Percentiles rank a stretch among this genome's conserved stretches.
Conservation (phyloP, 2,329 filamentous ascomycete genomes). For the Drechslerella stenobrocha region DNA sequence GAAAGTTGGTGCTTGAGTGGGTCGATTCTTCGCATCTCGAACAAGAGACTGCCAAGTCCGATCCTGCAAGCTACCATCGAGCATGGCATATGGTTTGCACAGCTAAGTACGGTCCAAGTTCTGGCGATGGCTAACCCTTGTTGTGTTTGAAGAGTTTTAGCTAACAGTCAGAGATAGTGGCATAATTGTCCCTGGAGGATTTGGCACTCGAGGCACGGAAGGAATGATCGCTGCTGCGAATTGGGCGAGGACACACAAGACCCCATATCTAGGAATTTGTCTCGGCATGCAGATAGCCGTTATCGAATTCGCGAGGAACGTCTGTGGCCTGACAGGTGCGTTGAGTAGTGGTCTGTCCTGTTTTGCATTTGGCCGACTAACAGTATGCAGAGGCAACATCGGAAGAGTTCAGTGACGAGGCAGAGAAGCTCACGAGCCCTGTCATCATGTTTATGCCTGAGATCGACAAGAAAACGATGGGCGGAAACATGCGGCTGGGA, state of each 20-base stretch:
- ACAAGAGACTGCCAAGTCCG: conserved; percentile 62
- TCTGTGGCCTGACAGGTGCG: conserved; percentile 64
- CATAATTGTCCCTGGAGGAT: conserved; percentile 74
- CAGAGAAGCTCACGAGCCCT: conserved; percentile 62
- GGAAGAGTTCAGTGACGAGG: conserved; percentile 62
- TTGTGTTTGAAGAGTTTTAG: conserved; percentile 12
- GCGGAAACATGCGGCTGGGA: conserved; percentile 85
- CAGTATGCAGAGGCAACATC: conserved; percentile 58
- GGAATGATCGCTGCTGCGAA: conserved; percentile 88
- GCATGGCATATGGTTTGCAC: conserved; percentile 80
- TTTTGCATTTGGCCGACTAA: background rate
- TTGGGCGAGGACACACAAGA: conserved; percentile 80
- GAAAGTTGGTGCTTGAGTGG: conserved; percentile 78
- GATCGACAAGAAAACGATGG: conserved; percentile 72
- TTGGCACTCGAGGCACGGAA: conserved; percentile 77
- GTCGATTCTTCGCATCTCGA: conserved; percentile 87
- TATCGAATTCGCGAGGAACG: conserved; percentile 79
- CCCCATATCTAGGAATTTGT: conserved; percentile 86
- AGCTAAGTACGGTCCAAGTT: conserved; percentile 58
- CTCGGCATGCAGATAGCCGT: conserved; percentile 92
- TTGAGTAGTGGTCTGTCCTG: background rate
- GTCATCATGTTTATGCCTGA: conserved; percentile 94
- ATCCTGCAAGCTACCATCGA: conserved; percentile 76
- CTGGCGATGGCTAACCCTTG: no score
- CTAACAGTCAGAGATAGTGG: conserved; percentile 56